Evolutionary conservation across 495 filamentous ascomycete species (phyloP).

Genomic region (Neurospora sp.): DNA sequence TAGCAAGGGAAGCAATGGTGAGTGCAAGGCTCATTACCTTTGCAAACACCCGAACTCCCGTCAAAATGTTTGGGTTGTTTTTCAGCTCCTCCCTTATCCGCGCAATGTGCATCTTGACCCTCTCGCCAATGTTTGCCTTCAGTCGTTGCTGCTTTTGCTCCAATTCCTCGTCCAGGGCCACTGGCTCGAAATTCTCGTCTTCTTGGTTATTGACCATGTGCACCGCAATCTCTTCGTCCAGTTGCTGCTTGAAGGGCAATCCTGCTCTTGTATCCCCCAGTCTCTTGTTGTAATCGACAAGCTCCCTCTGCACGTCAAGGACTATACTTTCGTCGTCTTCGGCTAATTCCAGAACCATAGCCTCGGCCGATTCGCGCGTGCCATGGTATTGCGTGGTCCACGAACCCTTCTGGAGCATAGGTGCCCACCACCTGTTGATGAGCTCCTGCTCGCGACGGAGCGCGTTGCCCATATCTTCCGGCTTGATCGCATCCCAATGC

Average conservation of each 20-base stretch:
- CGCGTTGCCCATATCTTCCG: conserved; percentile 1
- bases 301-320: neutral
- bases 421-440: conserved; percentile 22
- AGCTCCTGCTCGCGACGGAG: conserved; percentile 22
- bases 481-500: conserved; percentile 23
- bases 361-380: neutral
- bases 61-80: neutral
- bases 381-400: neutral
- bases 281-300: neutral
- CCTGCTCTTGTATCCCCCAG: neutral
- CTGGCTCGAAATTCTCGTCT: no score
- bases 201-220: no score
- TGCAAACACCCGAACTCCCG: no score
- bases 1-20: no score
- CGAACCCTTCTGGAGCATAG: neutral
- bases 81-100: neutral
- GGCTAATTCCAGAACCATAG: neutral
- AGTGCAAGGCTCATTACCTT: no score
- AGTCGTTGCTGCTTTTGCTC: neutral
- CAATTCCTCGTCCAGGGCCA: neutral
- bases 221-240: neutral
- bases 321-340: neutral
- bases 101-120: neutral
- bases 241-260: neutral
- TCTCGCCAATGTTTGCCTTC: neutral